phyloP scores from a whole-genome alignment of 495 filamentous ascomycete genomes.

The Cairneyella variabilis region DNA sequence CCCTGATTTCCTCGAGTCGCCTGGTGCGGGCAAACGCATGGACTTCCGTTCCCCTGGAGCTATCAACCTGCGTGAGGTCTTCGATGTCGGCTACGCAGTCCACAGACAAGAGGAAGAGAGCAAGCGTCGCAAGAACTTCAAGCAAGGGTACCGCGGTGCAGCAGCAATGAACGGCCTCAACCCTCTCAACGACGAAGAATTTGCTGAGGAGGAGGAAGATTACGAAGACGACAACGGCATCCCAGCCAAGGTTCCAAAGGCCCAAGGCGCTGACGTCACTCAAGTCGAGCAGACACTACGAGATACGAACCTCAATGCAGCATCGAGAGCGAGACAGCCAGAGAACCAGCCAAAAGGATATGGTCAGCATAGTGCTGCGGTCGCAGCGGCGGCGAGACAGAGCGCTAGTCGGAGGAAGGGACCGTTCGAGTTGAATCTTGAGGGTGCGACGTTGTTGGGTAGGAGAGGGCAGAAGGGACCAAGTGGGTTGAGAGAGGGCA shows the following conservation, averaged over 20 bases:
- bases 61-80: slow-evolving; percentile 93
- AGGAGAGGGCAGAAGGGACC: slow-evolving; percentile 57
- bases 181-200: slow-evolving; percentile 54
- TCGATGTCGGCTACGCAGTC: slow-evolving; percentile 95
- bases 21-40: slow-evolving; percentile 60
- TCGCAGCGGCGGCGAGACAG: slow-evolving; percentile 75
- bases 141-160: slow-evolving; percentile 57
- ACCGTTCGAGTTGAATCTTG: slow-evolving; percentile 86
- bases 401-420: slow-evolving; percentile 63
- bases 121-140: slow-evolving; percentile 82
- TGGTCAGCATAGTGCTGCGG: slow-evolving; percentile 72
- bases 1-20: slow-evolving; percentile 52
- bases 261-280: slow-evolving; percentile 60
- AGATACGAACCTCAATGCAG: slow-evolving; percentile 67
- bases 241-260: slow-evolving; percentile 65
- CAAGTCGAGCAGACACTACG: slow-evolving; percentile 83
- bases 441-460: slow-evolving; percentile 83
- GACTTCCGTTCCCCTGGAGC: slow-evolving; percentile 97
- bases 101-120: slow-evolving; percentile 94
- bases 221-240: slow-evolving; percentile 47
- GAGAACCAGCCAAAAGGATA: slow-evolving; percentile 61
- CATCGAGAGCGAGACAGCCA: slow-evolving; percentile 37
- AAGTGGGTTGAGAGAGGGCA: slow-evolving; percentile 23
- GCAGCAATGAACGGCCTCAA: slow-evolving; percentile 63
- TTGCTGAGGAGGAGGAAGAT: slow-evolving; percentile 57